phyloP scores from a whole-genome alignment of 2,329 filamentous ascomycete genomes.

The Drechslera avenae region DNA sequence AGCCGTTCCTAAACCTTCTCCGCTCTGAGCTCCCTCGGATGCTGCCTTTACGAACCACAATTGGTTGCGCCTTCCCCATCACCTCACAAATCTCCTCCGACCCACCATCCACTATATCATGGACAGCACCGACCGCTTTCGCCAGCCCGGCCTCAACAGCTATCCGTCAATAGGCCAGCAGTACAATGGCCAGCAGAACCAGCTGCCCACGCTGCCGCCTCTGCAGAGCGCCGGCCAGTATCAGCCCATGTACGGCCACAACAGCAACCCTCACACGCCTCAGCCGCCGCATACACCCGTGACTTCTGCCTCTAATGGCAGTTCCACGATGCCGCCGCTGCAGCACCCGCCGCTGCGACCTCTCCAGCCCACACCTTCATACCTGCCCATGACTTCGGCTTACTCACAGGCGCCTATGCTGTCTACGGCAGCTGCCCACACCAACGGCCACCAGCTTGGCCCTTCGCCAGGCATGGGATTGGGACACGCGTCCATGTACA shows the following conservation, averaged over 20 bases:
- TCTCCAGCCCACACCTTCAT: conserved; percentile 46
- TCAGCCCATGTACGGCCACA: conserved; percentile 43
- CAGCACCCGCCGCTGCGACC: conserved; percentile 47
- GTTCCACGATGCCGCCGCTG: conserved; percentile 42
- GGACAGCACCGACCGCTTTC: conserved; percentile 43
- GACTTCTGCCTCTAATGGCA: conserved; percentile 38
- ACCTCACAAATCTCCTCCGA: conserved; percentile 14
- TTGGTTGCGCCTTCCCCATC: conserved; percentile 39
- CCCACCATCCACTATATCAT: conserved; percentile 29
- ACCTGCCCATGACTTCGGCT: conserved; percentile 41
- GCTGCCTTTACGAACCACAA: conserved; percentile 34
- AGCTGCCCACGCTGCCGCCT: conserved; percentile 44
- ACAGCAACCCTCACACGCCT: conserved; percentile 48
- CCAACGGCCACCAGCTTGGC: conserved; percentile 40
- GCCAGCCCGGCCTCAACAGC: conserved; percentile 42
- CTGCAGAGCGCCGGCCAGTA: conserved; percentile 41
- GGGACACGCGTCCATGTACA: conserved; percentile 46
- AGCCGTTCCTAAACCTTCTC: conserved; percentile 33
- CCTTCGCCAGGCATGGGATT: conserved; percentile 49
- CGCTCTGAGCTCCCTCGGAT: conserved; percentile 38
- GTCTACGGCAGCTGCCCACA: conserved; percentile 41
- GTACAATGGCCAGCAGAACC: conserved; percentile 38
- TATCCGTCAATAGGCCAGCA: conserved; percentile 41
- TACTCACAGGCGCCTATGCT: conserved; percentile 45
- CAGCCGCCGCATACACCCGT: conserved; percentile 45